Conservation (phyloP, 31 red algal genomes). For the Bonnemaisonia californica region DNA sequence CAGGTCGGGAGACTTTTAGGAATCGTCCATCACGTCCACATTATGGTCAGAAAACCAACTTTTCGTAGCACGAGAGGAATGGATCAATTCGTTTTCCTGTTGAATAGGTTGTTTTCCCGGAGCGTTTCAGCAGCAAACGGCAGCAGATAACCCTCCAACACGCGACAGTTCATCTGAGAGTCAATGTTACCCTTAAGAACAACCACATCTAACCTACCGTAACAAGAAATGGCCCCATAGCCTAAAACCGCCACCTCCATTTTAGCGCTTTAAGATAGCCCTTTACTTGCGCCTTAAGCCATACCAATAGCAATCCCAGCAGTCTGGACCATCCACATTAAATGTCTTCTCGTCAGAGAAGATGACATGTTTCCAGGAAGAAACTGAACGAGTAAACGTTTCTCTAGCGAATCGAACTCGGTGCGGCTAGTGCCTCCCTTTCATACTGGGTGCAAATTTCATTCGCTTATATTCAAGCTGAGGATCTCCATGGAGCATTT, state of each 20-base stretch:
- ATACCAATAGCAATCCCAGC: background rate
- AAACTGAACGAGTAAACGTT: too few species aligned
- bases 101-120: slow-evolving; percentile 15
- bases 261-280: background rate
- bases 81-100: background rate
- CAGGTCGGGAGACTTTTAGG: too few species aligned
- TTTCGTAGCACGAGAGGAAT: background rate
- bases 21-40: too few species aligned
- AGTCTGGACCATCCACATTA: slow-evolving; percentile 9
- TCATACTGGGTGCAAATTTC: too few species aligned
- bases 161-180: background rate
- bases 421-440: too few species aligned
- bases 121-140: slow-evolving; percentile 15
- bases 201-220: background rate
- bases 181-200: background rate
- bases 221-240: slow-evolving; percentile 1
- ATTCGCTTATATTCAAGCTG: too few species aligned
- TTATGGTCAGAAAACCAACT: background rate
- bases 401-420: too few species aligned
- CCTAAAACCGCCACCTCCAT: background rate
- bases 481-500: too few species aligned
- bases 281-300: background rate
- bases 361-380: too few species aligned
- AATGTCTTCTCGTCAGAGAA: too few species aligned
- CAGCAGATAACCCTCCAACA: background rate